Evolutionary conservation across 2,329 filamentous ascomycete genomes (phyloP).

Genomic region (Penicillium sp.): DNA sequence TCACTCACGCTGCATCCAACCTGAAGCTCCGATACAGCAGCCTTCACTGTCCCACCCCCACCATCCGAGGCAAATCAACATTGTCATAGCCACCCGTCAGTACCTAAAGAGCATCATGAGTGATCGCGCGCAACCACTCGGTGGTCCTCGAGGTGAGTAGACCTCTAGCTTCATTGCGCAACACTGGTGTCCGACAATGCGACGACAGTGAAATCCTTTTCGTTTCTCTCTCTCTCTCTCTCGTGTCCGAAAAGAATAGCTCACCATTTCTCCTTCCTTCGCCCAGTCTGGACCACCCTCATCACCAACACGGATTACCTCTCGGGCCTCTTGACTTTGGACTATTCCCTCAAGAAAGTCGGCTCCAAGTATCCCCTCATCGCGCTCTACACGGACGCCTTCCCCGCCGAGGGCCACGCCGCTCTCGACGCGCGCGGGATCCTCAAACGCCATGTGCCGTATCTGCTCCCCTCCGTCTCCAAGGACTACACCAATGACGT

Average conservation of each 20-base stretch:
- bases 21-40: too few relatives aligned
- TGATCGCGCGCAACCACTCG: not conserved
- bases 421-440: constrained; percentile 67
- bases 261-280: not conserved
- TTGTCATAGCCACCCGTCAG: too few relatives aligned
- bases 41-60: too few relatives aligned
- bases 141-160: not conserved
- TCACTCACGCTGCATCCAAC: too few relatives aligned
- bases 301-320: constrained; percentile 83
- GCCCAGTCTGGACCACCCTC: constrained; percentile 73
- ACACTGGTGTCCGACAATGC: too few relatives aligned
- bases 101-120: not conserved
- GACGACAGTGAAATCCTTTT: too few relatives aligned
- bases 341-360: constrained; percentile 64
- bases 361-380: constrained; percentile 69
- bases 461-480: constrained; percentile 60
- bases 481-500: constrained; percentile 67
- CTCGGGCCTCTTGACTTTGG: constrained; percentile 72
- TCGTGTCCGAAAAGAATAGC: not conserved
- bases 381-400: constrained; percentile 73
- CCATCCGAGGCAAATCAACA: too few relatives aligned
- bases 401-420: constrained; percentile 61
- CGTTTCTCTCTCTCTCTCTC: not conserved
- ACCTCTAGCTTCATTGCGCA: too few relatives aligned
- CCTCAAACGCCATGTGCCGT: constrained; percentile 62